Conservation (phyloP, 805 yeast genomes). For the Zygoascus tannicola region DNA sequence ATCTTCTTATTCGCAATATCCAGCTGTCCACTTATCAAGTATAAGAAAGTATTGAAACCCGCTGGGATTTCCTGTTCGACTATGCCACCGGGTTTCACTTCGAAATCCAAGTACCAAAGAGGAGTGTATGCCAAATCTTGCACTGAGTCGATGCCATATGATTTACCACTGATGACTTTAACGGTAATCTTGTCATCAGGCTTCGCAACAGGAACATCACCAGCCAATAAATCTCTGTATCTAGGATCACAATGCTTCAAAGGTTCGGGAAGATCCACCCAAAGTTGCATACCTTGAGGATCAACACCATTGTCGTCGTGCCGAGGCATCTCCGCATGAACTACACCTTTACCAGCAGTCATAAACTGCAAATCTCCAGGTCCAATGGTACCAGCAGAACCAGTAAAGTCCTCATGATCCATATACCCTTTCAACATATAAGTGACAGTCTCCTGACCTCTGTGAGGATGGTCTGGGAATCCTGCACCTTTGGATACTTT, state of each 20-base stretch:
- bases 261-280: constrained; percentile 72
- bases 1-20: constrained; percentile 33
- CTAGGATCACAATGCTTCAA: constrained; percentile 59
- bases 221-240: constrained; percentile 60
- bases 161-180: constrained; percentile 65
- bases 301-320: constrained; percentile 32
- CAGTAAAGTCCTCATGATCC: constrained; percentile 81
- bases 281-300: constrained; percentile 67
- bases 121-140: constrained; percentile 78
- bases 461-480: constrained; percentile 82
- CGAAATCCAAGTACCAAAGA: constrained; percentile 60
- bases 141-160: constrained; percentile 66
- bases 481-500: constrained; percentile 43
- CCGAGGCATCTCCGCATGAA: constrained; percentile 80
- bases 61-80: constrained; percentile 51
- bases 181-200: constrained; percentile 57
- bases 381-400: constrained; percentile 59
- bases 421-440: constrained; percentile 52
- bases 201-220: constrained; percentile 60
- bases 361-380: constrained; percentile 84
- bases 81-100: constrained; percentile 53
- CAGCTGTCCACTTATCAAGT: constrained; percentile 54
- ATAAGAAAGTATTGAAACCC: constrained; percentile 60
- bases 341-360: constrained; percentile 86
- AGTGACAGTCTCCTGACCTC: constrained; percentile 72